Percentiles rank a stretch among this genome's conserved stretches.
Conservation (phyloP, 768 basidiomycete genomes). For the Harrya chromipes region DNA sequence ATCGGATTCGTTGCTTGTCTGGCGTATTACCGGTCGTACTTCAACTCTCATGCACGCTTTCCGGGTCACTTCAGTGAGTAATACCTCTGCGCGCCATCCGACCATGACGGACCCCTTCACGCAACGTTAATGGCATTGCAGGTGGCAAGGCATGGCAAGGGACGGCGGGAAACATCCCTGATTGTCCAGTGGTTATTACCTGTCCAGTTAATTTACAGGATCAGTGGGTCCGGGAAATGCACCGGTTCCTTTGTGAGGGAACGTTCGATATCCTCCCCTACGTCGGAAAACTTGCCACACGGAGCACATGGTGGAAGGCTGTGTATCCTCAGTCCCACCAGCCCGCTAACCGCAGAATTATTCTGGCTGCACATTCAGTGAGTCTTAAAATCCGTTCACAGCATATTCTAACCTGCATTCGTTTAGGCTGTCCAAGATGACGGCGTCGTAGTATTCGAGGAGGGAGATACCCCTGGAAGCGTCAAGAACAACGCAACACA, state of each 20-base stretch:
- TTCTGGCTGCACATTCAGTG: too few species aligned
- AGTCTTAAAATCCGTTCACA: too few species aligned
- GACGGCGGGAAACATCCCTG: neutral
- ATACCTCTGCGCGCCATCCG: too few species aligned
- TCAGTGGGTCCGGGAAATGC: neutral
- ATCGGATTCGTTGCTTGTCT: slow-evolving; percentile 10
- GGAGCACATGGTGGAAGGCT: neutral
- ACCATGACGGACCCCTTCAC: too few species aligned
- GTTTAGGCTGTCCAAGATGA: too few species aligned
- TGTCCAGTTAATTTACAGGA: neutral
- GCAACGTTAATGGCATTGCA: too few species aligned
- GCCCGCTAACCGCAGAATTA: too few species aligned
- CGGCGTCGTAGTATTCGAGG: too few species aligned
- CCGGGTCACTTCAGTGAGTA: neutral
- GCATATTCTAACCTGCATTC: too few species aligned
- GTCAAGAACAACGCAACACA: too few species aligned
- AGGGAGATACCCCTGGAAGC: too few species aligned
- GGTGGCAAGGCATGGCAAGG: neutral
- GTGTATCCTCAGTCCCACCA: neutral
- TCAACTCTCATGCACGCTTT: neutral
- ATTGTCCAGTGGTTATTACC: neutral
- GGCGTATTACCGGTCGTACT: neutral
- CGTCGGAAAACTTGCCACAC: neutral
- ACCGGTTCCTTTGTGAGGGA: neutral
- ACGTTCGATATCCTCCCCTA: neutral